phyloP scores from a whole-genome alignment of 371 early-diverging fungal species.

The Circinella minor region DNA sequence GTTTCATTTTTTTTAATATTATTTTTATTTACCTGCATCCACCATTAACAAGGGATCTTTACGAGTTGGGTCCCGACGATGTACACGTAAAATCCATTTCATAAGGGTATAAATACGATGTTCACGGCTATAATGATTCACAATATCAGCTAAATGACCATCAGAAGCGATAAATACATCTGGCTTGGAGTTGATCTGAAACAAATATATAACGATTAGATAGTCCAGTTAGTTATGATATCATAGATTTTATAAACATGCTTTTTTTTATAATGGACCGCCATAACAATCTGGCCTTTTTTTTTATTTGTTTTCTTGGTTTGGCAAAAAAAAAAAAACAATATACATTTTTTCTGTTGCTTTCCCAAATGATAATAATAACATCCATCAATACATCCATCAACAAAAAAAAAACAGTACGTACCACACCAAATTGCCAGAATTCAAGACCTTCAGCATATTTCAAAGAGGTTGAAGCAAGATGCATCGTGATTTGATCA shows the following conservation, averaged over 20 bases:
- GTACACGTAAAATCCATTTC: constrained; percentile 55
- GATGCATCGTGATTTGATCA: constrained; percentile 34
- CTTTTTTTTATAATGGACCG: too few species aligned
- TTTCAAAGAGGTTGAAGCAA: constrained; percentile 19
- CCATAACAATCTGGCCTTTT: too few species aligned
- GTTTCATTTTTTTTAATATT: too few species aligned
- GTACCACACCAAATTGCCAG: constrained; percentile 45
- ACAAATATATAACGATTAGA: neutral
- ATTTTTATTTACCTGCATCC: constrained; percentile 41
- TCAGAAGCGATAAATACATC: constrained; percentile 49
- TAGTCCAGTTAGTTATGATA: too few species aligned
- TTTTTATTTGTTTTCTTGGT: neutral
- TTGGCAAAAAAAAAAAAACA: neutral
- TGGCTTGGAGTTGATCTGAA: constrained; percentile 50
- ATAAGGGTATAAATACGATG: constrained; percentile 52
- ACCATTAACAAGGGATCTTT: constrained; percentile 46
- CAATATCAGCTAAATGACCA: constrained; percentile 35
- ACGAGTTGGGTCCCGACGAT: constrained; percentile 45
- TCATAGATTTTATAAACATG: too few species aligned
- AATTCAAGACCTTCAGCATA: constrained; percentile 30
- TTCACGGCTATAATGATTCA: constrained; percentile 47
- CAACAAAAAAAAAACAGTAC: constrained; percentile 2
- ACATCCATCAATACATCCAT: too few species aligned
- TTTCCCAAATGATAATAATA: too few species aligned
- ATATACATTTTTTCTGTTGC: too few species aligned